A percentile compares a stretch with the other conserved stretches of the same genome.
These are phyloP conservation scores for Cenchrus americanus DNA, from an alignment of 176 grass and related monocot species.

Conservation along the genomic window DNA sequence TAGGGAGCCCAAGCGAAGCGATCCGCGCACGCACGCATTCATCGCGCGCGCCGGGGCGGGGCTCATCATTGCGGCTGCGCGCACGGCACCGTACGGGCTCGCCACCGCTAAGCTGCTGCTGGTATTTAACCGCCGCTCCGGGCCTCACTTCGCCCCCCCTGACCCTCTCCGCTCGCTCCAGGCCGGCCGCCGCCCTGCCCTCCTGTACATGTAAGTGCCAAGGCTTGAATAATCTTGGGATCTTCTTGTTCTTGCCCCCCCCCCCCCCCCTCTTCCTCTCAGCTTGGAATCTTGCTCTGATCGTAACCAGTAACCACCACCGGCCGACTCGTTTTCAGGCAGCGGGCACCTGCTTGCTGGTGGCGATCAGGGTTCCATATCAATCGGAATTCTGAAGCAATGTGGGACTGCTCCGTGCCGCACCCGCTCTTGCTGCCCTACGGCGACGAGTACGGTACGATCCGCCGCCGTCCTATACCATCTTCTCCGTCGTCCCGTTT, in stretches of 20 bases:
- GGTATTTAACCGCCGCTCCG: slow-evolving; percentile 30
- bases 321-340: no score
- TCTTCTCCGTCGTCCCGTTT: background rate
- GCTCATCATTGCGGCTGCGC: slow-evolving; percentile 9
- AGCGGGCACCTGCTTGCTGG: no score
- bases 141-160: background rate
- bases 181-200: background rate
- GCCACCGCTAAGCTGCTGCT: background rate
- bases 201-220: background rate
- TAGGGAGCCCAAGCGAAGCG: slow-evolving; percentile 31
- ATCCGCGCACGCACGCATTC: background rate
- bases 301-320: background rate
- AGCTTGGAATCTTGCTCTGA: no score
- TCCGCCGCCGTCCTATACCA: background rate
- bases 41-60: background rate
- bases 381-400: background rate
- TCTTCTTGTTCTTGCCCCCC: background rate
- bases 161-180: background rate
- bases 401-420: slow-evolving; percentile 55
- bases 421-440: slow-evolving; percentile 36
- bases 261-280: no score
- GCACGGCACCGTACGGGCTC: background rate
- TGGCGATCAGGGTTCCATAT: no score
- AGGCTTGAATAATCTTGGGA: background rate
- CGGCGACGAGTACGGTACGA: slow-evolving; percentile 45